Base-by-base conservation (phyloP, 768 basidiomycete species). In the Suillus variegatus region DNA sequence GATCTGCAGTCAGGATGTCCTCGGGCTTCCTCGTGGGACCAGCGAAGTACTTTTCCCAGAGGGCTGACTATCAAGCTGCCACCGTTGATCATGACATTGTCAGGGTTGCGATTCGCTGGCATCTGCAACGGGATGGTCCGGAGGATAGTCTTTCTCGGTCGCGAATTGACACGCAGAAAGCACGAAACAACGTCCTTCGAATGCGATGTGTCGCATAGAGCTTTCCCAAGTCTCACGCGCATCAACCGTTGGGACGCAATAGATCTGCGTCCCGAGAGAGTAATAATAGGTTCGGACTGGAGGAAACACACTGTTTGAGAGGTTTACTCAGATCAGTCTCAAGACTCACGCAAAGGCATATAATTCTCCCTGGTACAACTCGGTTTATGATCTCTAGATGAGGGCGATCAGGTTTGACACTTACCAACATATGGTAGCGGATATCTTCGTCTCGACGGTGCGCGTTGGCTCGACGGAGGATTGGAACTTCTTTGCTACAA, bases 131-230 rank as follows among this genome's bases (percentile, higher is more conserved):
- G 85, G 72, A 66, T 87, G 83, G 46, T 77, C 78, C 2, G 73
- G 71, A 0, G 87, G 85, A 63, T 82, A 88, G 70, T 88, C 83
- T 72, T 80, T 79, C 67, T 83, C 84, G 64, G 82, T 79, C 0
- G 85, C 81, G 70, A 81, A 88, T 69, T 88, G 86, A 62, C 85
- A 88, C 4, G 86, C 87, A 16, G 85, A 82, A 32, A 90, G 77
- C 60, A 90, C 89, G 73, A 89, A 88, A 75, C 87, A 88, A 32
- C 89, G 82, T 12, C 89, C 89, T 71, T 90, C 89, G 43, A 86
- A 75, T 0, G 89, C 88, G 58, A 90, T 86, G 69, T 88, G 88
- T 32, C 76, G 70, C 86, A 89, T 88, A 1, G 85, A 83, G 64
- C 77, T 75, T 67, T 80, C 80, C 89, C 88, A 90, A 10, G 71